Evolutionary conservation across 2,329 filamentous ascomycete genomes (phyloP), one percentile per base, ranked within the genome.

Genomic region (Sphaerulina musiva): DNA sequence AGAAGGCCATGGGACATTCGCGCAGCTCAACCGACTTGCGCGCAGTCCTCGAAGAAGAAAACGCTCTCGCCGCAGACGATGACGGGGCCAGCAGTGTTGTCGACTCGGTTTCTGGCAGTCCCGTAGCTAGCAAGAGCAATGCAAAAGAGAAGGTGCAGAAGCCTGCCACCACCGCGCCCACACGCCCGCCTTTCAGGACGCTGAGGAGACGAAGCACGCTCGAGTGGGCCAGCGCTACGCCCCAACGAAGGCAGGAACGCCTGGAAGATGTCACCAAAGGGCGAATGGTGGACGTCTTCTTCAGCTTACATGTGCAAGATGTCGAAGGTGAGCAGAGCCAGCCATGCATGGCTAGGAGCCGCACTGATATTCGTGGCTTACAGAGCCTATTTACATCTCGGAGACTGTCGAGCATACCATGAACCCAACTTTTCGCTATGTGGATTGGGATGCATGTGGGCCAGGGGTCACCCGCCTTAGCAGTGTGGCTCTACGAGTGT

Each of bases 351-450:
- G 20, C 20, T 46, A 34, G 31, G 36, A 32, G 34, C 46, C 23
- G 50, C 43, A 53, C 61, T 64, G 57, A 65, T 43, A 39, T 58
- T 38, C 26, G 2, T 17, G 20, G 12, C 43, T 46, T 31, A 72
- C 78, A 45, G 84, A 89, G 12, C 90, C 92, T 0, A 74, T 96
- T n/a, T 96, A 96, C 69, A 81, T 95, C 64, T 95, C 90, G 66
- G 92, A 97, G 72, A 77, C 86, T 20, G 80, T 61, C 29, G 80
- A 86, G 62, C 83, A 83, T 65, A 84, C 87, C n/a, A 90, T 89
- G 70, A 96, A 96, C 69, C 93, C 93, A 59, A 89, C 86, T 64
- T 97, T 95, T 69, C 83, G 82, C 42, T 86, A 87, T 68, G 95
- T 96, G 68, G 86, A 95, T 58, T 78, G 95, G 5, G 79, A 80